Evolutionary conservation across 1,139 yeast species (phyloP).

Genomic region (Protomyces arabidopsidicola): DNA sequence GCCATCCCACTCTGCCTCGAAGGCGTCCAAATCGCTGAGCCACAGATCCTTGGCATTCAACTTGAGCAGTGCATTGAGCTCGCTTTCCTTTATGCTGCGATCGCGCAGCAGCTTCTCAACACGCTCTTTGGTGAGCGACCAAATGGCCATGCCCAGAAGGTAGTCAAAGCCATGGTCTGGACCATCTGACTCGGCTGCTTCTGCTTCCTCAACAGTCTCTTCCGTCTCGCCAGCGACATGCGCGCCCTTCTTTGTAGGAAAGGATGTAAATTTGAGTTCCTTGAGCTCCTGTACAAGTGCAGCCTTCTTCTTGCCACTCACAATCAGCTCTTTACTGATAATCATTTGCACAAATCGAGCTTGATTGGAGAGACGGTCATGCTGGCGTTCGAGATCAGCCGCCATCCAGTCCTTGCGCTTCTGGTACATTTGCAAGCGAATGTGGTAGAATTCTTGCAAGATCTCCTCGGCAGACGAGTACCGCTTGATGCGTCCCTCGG

Average conservation of each 20-base stretch:
- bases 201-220: conserved; percentile 38
- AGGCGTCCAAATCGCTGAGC: conserved; percentile 74
- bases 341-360: conserved; percentile 90
- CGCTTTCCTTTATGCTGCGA: conserved; percentile 65
- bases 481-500: conserved; percentile 81
- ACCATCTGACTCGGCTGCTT: conserved; percentile 41
- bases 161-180: conserved; percentile 60
- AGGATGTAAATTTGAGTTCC: conserved; percentile 65
- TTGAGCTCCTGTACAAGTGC: conserved; percentile 61
- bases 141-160: conserved; percentile 79
- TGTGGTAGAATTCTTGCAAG: conserved; percentile 73
- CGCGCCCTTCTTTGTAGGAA: conserved; percentile 42
- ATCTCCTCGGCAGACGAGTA: conserved; percentile 74
- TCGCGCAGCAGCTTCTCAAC: conserved; percentile 65
- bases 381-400: conserved; percentile 63
- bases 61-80: conserved; percentile 60
- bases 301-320: conserved; percentile 69
- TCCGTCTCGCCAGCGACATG: conserved; percentile 34
- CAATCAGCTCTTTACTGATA: conserved; percentile 63
- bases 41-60: conserved; percentile 83
- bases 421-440: conserved; percentile 85
- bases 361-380: conserved; percentile 70
- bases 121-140: conserved; percentile 79
- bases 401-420: conserved; percentile 80
- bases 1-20: conserved; percentile 59